phyloP scores from a whole-genome alignment of 352 stramenopile genomes.

The Phytophthora tentaculata region DNA sequence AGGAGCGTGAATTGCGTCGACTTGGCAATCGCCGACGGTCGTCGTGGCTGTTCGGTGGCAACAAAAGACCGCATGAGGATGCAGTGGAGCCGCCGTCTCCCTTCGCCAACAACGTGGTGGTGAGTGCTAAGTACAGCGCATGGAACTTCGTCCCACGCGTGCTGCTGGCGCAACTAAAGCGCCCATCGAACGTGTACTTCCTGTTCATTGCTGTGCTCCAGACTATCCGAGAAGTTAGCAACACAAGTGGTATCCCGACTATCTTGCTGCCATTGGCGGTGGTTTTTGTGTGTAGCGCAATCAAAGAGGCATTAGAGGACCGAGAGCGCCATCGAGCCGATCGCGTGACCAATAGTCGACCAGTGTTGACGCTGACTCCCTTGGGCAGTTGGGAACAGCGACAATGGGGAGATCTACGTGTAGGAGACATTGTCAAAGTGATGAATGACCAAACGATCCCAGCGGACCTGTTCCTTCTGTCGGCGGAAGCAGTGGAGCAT shows the following conservation, averaged over 20 bases:
- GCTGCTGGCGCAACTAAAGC: conserved; percentile 73
- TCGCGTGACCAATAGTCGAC: conserved; percentile 69
- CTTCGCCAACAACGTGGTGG: conserved; percentile 74
- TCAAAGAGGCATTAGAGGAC: conserved; percentile 88
- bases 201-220: conserved; percentile 87
- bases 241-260: conserved; percentile 85
- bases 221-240: conserved; percentile 84
- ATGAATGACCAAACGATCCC: conserved; percentile 68
- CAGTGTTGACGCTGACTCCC: conserved; percentile 53
- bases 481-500: conserved; percentile 57
- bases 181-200: conserved; percentile 88
- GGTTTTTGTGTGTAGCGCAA: conserved; percentile 82
- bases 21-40: conserved; percentile 21
- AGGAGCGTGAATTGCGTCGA: conserved; percentile 31
- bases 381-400: conserved; percentile 54
- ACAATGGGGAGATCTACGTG: conserved; percentile 70
- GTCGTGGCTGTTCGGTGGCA: conserved; percentile 36
- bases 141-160: conserved; percentile 82
- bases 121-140: conserved; percentile 84
- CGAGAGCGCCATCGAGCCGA: conserved; percentile 81
- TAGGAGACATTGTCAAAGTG: conserved; percentile 87
- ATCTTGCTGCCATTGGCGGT: conserved; percentile 76
- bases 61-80: conserved; percentile 20
- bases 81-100: conserved; percentile 31
- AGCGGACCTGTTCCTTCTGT: conserved; percentile 77